These are phyloP conservation scores for Boletus fagicola DNA, from an alignment of 768 basidiomycete species.

Conservation along the genomic window DNA sequence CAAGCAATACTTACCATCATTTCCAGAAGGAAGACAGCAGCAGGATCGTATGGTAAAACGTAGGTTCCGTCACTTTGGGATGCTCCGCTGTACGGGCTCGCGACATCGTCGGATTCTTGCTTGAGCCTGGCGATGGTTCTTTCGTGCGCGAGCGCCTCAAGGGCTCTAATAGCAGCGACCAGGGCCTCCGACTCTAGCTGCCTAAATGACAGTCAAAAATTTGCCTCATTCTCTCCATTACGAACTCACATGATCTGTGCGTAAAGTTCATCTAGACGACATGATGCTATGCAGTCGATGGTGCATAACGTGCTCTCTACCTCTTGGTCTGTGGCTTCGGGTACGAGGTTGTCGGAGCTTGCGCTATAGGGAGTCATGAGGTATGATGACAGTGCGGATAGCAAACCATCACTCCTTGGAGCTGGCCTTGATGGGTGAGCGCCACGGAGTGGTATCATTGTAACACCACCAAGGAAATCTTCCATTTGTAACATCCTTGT, in stretches of 20 bases:
- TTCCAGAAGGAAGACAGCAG: slow-evolving; percentile 91
- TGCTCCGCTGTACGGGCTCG: slow-evolving; percentile 33
- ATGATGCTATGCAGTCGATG: slow-evolving; percentile 92
- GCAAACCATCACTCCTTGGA: slow-evolving; percentile 73
- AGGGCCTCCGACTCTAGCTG: slow-evolving; percentile 77
- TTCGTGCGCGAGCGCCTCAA: slow-evolving; percentile 89
- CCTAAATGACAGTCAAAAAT: slow-evolving; percentile 41
- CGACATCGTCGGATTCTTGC: slow-evolving; percentile 62
- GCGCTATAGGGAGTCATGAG: slow-evolving; percentile 90
- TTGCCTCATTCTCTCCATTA: background rate
- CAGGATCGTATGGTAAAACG: slow-evolving; percentile 88
- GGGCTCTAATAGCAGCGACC: slow-evolving; percentile 77
- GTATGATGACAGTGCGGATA: slow-evolving; percentile 93
- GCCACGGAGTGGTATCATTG: slow-evolving; percentile 87
- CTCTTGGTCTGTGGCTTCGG: slow-evolving; percentile 87
- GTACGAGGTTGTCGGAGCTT: slow-evolving; percentile 71
- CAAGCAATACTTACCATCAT: slow-evolving; percentile 89
- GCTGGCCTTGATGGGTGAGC: slow-evolving; percentile 61
- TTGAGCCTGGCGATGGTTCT: slow-evolving; percentile 78
- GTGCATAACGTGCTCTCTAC: slow-evolving; percentile 93
- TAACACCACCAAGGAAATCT: slow-evolving; percentile 94
- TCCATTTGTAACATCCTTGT: slow-evolving; percentile 94
- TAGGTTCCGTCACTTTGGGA: slow-evolving; percentile 43
- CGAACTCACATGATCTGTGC: slow-evolving; percentile 80
- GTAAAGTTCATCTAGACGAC: slow-evolving; percentile 92